Evolutionary conservation across 805 yeast genomes (phyloP), one percentile per base, ranked within the genome.

Genomic region (Yarrowia phangngaensis): DNA sequence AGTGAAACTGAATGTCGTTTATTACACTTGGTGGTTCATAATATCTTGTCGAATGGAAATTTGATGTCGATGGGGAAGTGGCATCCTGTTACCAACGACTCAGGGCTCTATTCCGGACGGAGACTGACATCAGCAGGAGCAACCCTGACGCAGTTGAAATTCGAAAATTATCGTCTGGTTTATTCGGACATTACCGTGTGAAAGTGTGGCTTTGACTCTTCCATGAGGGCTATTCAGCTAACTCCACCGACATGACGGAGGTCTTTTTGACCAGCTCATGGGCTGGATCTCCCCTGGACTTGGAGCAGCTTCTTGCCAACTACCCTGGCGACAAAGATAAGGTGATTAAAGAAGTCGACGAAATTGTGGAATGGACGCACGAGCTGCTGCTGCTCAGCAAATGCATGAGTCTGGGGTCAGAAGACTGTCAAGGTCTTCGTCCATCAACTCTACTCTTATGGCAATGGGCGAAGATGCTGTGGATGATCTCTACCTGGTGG

Each of bases 231-330:
- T n/a, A n/a, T n/a, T n/a, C n/a, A n/a, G n/a, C n/a, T n/a, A n/a
- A n/a, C n/a, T n/a, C n/a, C n/a, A 89, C 63, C 53, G 72, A n/a
- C 78, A 84, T 54, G 97, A 90, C 60, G 75, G 76, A 23, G 76
- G 79, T 4, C 66, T 90, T 4, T 90, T 90, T 65, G 78, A 80
- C 43, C 79, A 79, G 4, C 66, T 92, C 46, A 72, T 86, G 34
- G 64, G 64, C 5, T 90, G 97, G 97, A 70, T 86, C 34, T 78
- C 70, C 46, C 50, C 56, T 84, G 4, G 75, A 78, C 54, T 60
- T 85, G 22, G 62, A 59, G 3, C 55, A 56, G 1, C 53, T 77
- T 24, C 53, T 75, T 0, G 45, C 46, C 1, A 53, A 56, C 2
- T 38, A 53, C 30, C 41, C 41, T 6, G 51, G 74, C 1, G 69